Percentiles rank a stretch among this genome's conserved stretches.
These are phyloP conservation scores for Sclerotinia subarctica DNA, from an alignment of 2,329 filamentous ascomycete genomes.

Conservation along the genomic window DNA sequence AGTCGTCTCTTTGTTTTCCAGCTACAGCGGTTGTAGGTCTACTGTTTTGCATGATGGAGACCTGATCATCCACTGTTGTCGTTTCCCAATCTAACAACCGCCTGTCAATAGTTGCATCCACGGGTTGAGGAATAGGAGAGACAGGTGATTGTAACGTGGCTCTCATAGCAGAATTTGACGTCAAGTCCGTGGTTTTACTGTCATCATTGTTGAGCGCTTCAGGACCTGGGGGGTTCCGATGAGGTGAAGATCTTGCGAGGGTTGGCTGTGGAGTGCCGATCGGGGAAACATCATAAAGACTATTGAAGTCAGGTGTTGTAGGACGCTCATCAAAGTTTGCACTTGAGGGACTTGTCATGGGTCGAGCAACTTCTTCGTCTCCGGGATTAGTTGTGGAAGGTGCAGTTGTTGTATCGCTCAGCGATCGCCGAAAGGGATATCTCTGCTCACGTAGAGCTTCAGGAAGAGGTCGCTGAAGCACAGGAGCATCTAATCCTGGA, in stretches of 20 bases:
- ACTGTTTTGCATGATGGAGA: slow-evolving; percentile 17
- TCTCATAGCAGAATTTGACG: slow-evolving; percentile 25
- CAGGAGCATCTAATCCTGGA: slow-evolving; percentile 28
- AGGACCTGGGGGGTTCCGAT: slow-evolving; percentile 31
- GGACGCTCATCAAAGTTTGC: slow-evolving; percentile 14
- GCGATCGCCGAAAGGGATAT: slow-evolving; percentile 38
- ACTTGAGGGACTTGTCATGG: slow-evolving; percentile 37
- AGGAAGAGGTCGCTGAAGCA: slow-evolving; percentile 30
- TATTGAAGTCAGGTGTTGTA: slow-evolving; percentile 30
- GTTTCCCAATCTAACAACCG: slow-evolving; percentile 26
- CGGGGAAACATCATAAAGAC: slow-evolving; percentile 40
- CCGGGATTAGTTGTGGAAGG: slow-evolving; percentile 29
- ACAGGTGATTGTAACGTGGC: slow-evolving; percentile 29
- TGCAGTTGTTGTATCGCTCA: slow-evolving; percentile 41
- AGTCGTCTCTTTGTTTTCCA: background rate
- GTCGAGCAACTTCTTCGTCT: slow-evolving; percentile 35
- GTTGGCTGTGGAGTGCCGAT: slow-evolving; percentile 34
- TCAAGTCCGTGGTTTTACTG: slow-evolving; percentile 6
- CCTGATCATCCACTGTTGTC: slow-evolving; percentile 16
- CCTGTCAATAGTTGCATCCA: slow-evolving; percentile 20
- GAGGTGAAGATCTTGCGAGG: slow-evolving; percentile 14
- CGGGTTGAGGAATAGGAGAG: slow-evolving; percentile 31
- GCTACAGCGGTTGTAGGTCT: slow-evolving; percentile 12
- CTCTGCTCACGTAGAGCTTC: slow-evolving; percentile 31
- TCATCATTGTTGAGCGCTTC: slow-evolving; percentile 27